Conservation (phyloP, 2,329 filamentous ascomycete genomes). For the Aspergillus sp. region DNA sequence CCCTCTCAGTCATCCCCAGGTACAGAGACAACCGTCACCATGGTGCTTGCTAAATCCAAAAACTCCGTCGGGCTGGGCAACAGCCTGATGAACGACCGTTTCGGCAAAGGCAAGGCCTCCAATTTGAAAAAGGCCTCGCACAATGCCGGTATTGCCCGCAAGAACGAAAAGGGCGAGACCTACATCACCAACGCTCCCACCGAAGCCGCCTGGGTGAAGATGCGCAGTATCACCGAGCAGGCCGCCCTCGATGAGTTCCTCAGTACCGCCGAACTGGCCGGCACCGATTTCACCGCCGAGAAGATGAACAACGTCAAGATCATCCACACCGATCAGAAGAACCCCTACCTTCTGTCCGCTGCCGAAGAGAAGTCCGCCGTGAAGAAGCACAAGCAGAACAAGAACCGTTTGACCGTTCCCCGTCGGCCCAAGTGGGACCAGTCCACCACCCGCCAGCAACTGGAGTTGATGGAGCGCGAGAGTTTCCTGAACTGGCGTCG, state of each 20-base stretch:
- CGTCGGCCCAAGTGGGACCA: slow-evolving; percentile 86
- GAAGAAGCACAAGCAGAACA: slow-evolving; percentile 81
- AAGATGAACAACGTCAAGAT: slow-evolving; percentile 99
- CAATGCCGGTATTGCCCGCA: slow-evolving; percentile 67
- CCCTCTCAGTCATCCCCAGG: not conserved
- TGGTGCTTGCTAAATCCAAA: slow-evolving; percentile 89
- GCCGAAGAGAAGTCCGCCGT: slow-evolving; percentile 77
- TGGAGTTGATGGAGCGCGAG: slow-evolving; percentile 77
- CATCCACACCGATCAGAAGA: slow-evolving; percentile 93
- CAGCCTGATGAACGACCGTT: slow-evolving; percentile 97
- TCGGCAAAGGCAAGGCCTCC: slow-evolving; percentile 85
- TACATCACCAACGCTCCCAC: slow-evolving; percentile 90
- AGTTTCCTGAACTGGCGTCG: slow-evolving; percentile 84
- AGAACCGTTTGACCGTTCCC: slow-evolving; percentile 78
- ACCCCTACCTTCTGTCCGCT: slow-evolving; percentile 85
- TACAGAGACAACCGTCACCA: slow-evolving; percentile 41
- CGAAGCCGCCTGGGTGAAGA: slow-evolving; percentile 97
- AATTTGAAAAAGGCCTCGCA: slow-evolving; percentile 74
- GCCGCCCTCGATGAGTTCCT: slow-evolving; percentile 95
- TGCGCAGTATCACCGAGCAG: slow-evolving; percentile 98
- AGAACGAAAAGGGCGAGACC: slow-evolving; percentile 74
- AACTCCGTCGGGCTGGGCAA: slow-evolving; percentile 94
- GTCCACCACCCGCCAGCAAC: slow-evolving; percentile 76
- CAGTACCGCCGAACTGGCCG: slow-evolving; percentile 92
- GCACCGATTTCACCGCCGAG: slow-evolving; percentile 97